phyloP scores from a whole-genome alignment of 225 moss, liverwort and hornwort genomes.

The Pleurozium schreberi region DNA sequence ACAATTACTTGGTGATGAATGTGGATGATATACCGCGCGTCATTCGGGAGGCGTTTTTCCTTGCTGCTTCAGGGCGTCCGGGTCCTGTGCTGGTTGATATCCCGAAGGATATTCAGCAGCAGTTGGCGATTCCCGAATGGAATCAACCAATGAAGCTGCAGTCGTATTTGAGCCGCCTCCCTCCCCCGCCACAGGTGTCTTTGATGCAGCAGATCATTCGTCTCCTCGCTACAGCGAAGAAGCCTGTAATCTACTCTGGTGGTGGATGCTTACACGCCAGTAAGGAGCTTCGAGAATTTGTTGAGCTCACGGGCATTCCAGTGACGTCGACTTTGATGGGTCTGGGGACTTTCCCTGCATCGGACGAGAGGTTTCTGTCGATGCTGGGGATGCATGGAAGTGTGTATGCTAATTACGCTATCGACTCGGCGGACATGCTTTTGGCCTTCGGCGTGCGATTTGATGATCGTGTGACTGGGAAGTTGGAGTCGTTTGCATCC shows the following conservation, averaged over 20 bases:
- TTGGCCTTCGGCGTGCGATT: slow-evolving; percentile 96
- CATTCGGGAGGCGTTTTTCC: slow-evolving; percentile 83
- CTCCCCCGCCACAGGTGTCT: slow-evolving; percentile 42
- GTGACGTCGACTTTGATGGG: slow-evolving; percentile 94
- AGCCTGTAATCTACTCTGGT: slow-evolving; percentile 83
- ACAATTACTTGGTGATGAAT: slow-evolving; percentile 90
- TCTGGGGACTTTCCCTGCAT: slow-evolving; percentile 74
- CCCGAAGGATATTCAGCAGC: slow-evolving; percentile 93
- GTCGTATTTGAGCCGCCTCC: slow-evolving; percentile 72
- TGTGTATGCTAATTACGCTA: slow-evolving; percentile 81
- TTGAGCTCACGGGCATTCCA: slow-evolving; percentile 86
- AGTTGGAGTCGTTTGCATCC: slow-evolving; percentile 78
- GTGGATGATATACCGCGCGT: slow-evolving; percentile 93
- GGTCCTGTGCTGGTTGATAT: slow-evolving; percentile 95
- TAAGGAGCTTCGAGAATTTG: slow-evolving; percentile 90
- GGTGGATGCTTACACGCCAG: slow-evolving; percentile 88
- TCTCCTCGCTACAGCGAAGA: slow-evolving; percentile 65
- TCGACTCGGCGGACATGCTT: slow-evolving; percentile 80
- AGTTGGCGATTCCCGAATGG: slow-evolving; percentile 91
- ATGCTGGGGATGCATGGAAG: slow-evolving; percentile 99
- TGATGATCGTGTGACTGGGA: slow-evolving; percentile 96
- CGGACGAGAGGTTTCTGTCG: slow-evolving; percentile 50
- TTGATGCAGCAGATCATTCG: slow-evolving; percentile 79
- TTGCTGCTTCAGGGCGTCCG: slow-evolving; percentile 88
- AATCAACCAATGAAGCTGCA: slow-evolving; percentile 78